These are phyloP conservation scores for Phytophthora vignae DNA, from an alignment of 352 stramenopile species.

Conservation along the genomic window DNA sequence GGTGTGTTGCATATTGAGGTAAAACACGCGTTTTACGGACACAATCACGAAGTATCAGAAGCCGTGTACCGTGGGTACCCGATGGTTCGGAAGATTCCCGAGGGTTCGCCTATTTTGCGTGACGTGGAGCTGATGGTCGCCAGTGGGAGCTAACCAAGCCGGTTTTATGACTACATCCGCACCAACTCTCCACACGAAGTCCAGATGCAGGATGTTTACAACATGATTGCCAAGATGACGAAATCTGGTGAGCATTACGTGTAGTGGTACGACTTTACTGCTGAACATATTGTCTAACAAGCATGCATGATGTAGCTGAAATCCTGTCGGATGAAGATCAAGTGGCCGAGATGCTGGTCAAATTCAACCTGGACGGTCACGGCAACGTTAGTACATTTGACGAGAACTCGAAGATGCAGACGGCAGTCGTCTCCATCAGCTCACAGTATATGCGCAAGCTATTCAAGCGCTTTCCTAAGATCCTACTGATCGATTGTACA, in stretches of 20 bases:
- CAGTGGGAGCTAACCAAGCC: slow-evolving; percentile 4
- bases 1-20: too few relatives aligned
- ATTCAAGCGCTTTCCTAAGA: slow-evolving; percentile 6
- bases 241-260: not conserved
- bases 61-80: slow-evolving; percentile 2
- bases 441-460: slow-evolving; percentile 12
- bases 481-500: slow-evolving; percentile 16
- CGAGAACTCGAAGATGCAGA: slow-evolving; percentile 4
- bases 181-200: slow-evolving; percentile 1
- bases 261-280: too few relatives aligned
- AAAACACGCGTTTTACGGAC: too few relatives aligned
- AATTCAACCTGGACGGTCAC: not conserved
- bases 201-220: slow-evolving; percentile 9
- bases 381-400: slow-evolving; percentile 5
- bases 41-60: not conserved
- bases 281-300: too few relatives aligned
- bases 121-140: slow-evolving; percentile 16
- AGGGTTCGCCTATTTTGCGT: not conserved
- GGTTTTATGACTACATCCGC: slow-evolving; percentile 11
- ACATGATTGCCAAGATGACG: slow-evolving; percentile 8
- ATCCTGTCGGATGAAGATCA: slow-evolving; percentile 4
- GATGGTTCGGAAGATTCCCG: not conserved
- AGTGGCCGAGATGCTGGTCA: slow-evolving; percentile 1
- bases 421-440: slow-evolving; percentile 3
- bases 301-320: not conserved